These are phyloP conservation scores for Sphaerulina musiva DNA, from an alignment of 2,329 filamentous ascomycete genomes.

Conservation along the genomic window DNA sequence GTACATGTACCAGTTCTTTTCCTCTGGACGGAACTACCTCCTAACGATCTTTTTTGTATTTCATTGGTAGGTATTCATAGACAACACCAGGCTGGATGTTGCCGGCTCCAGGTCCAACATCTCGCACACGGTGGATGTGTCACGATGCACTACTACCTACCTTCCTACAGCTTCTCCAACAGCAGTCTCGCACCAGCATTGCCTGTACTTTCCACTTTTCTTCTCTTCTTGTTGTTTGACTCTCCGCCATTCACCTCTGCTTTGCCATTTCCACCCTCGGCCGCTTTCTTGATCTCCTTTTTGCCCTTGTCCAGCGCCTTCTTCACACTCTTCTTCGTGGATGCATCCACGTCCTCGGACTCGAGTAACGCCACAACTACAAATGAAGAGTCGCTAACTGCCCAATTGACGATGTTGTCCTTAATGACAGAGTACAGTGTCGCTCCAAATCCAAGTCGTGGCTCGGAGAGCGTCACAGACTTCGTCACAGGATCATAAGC, in stretches of 20 bases:
- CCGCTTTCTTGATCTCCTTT: constrained; percentile 62
- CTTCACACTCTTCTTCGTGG: constrained; percentile 58
- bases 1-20: too few relatives aligned
- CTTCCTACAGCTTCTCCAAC: constrained; percentile 28
- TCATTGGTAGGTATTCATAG: too few relatives aligned
- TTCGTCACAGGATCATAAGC: constrained; percentile 71
- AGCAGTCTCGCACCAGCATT: constrained; percentile 46
- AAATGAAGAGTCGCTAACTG: constrained; percentile 77
- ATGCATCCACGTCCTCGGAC: constrained; percentile 57
- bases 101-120: too few relatives aligned
- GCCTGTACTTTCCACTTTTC: constrained; percentile 25
- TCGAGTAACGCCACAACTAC: constrained; percentile 78
- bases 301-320: constrained; percentile 66
- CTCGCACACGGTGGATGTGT: too few relatives aligned
- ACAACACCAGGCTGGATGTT: too few relatives aligned
- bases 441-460: constrained; percentile 71
- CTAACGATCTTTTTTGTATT: too few relatives aligned
- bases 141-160: too few relatives aligned
- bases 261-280: constrained; percentile 51
- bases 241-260: constrained; percentile 47
- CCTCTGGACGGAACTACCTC: too few relatives aligned
- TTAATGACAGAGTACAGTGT: constrained; percentile 77
- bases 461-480: constrained; percentile 62
- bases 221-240: constrained; percentile 43
- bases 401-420: constrained; percentile 71